Evolutionary conservation across 139 green algal genomes (phyloP), one percentile per base, ranked within the genome.

Genomic region (Micractinium conductrix): DNA sequence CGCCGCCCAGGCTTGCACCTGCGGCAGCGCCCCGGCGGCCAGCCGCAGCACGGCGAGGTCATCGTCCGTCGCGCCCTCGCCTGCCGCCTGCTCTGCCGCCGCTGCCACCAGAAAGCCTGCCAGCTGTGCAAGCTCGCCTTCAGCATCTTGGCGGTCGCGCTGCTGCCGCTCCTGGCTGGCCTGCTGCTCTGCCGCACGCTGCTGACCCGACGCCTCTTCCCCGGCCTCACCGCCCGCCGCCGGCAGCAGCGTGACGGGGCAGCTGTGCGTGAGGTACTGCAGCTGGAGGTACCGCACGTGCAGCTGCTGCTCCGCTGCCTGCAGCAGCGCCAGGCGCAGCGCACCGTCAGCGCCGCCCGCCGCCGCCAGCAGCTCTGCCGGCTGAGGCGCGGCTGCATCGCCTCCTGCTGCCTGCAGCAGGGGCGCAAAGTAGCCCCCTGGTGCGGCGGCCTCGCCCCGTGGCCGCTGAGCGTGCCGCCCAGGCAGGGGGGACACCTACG

Each of bases 251-350:
- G 43, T 48, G 30, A 83, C 78, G 2, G 80, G 80, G 80, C 80
- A 85, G 48, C 37, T 44, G 80, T 70, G 50, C 22, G 40, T 26
- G 1, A 80, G 53, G 70, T 85, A 72, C 37, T 44, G 53, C 53
- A 35, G 22, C 67, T 78, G 80, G 53, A 26, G 19, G 38, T 85
- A 38, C 69, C 78, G 80, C 37, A 85, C 37, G 1, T 6, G 35
- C 50, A 80, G 9, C 50, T 74, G 80, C 69, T 85, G 80, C 70
- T 62, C 38, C 17, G 80, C 80, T n/a, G 80, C 80, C 16, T 80
- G 80, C 70, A 85, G 35, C 33, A 78, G 45, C 38, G 70, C 70
- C 1, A 33, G 45, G 50, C 12, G 40, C 50, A 85, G 38, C n/a
- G n/a, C n/a, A n/a, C n/a, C n/a, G n/a, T n/a, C n/a, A n/a, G n/a